These are phyloP conservation scores for Rhododendron kiyosumense DNA, from an alignment of 148 eudicot species.

Conservation along the genomic window DNA sequence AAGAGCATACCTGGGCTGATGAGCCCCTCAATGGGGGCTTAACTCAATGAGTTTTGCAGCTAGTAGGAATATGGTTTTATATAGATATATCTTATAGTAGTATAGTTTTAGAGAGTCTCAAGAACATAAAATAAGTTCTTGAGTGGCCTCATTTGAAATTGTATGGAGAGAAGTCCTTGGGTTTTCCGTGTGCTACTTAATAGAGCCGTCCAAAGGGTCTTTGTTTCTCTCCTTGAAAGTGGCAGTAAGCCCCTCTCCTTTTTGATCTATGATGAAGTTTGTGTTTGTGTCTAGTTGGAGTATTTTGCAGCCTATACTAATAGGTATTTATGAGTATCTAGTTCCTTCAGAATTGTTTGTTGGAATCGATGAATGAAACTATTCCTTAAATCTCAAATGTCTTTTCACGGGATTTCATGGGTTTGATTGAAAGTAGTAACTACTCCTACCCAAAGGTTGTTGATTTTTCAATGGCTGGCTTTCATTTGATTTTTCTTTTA, in stretches of 20 bases:
- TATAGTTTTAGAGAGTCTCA: slow-evolving; percentile 12
- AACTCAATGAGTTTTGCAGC: slow-evolving; percentile 73
- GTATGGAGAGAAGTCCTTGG: slow-evolving; percentile 24
- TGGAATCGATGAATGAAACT: neutral
- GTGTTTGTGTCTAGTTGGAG: neutral
- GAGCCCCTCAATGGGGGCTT: slow-evolving; percentile 68
- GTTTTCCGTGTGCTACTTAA: slow-evolving; percentile 62
- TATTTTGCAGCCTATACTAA: neutral
- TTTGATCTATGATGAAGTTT: neutral
- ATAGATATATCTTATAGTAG: neutral
- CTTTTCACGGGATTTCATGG: neutral
- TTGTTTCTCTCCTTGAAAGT: neutral
- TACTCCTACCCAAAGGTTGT: neutral
- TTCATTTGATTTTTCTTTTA: neutral
- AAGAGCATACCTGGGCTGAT: slow-evolving; percentile 19
- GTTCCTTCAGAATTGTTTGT: neutral
- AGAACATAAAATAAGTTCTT: slow-evolving; percentile 5
- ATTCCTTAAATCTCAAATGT: neutral
- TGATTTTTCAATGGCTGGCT: neutral
- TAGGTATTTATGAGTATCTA: neutral
- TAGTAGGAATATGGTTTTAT: slow-evolving; percentile 1
- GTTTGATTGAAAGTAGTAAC: neutral
- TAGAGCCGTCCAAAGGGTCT: slow-evolving; percentile 53
- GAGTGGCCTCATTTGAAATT: neutral
- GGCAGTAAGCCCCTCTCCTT: neutral